Conservation (phyloP, 805 yeast genomes). For the Ogataea chonburiensis region DNA sequence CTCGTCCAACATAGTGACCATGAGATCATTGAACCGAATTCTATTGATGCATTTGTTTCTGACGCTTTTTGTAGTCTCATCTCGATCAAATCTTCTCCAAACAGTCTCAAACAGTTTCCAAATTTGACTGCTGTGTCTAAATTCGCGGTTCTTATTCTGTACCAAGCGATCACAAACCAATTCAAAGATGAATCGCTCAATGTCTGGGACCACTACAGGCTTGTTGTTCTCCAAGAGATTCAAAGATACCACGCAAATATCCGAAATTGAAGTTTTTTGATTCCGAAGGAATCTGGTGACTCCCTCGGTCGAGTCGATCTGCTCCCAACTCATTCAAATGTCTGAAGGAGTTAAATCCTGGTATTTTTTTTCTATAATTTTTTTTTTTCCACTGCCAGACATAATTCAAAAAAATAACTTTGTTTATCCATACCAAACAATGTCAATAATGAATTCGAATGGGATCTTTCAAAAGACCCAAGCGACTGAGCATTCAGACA, state of each 20-base stretch:
- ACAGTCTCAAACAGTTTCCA: conserved; percentile 51
- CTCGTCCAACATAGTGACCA: conserved; percentile 26
- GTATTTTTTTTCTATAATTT: conserved; percentile 1
- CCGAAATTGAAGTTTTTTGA: conserved; percentile 43
- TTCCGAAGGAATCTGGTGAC: conserved; percentile 59
- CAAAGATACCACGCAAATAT: conserved; percentile 39
- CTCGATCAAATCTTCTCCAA: conserved; percentile 25
- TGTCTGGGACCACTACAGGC: conserved; percentile 52
- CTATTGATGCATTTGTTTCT: conserved; percentile 44
- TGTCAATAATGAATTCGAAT: conserved; percentile 6
- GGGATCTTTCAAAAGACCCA: background rate
- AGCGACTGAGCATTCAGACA: no score
- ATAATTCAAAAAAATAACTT: background rate
- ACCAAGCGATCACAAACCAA: conserved; percentile 59
- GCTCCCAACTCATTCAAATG: conserved; percentile 4
- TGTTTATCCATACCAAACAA: background rate
- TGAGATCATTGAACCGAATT: conserved; percentile 41
- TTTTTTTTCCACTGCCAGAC: conserved; percentile 4
- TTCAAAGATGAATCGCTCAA: conserved; percentile 53
- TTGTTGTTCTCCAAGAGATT: conserved; percentile 33
- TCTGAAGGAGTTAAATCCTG: background rate
- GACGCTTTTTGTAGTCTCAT: conserved; percentile 25
- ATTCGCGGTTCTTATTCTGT: conserved; percentile 42
- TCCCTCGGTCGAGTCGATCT: conserved; percentile 41
- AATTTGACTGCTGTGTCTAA: conserved; percentile 41